phyloP scores from a whole-genome alignment of 2,329 filamentous ascomycete species.

The Fusarium poae region DNA sequence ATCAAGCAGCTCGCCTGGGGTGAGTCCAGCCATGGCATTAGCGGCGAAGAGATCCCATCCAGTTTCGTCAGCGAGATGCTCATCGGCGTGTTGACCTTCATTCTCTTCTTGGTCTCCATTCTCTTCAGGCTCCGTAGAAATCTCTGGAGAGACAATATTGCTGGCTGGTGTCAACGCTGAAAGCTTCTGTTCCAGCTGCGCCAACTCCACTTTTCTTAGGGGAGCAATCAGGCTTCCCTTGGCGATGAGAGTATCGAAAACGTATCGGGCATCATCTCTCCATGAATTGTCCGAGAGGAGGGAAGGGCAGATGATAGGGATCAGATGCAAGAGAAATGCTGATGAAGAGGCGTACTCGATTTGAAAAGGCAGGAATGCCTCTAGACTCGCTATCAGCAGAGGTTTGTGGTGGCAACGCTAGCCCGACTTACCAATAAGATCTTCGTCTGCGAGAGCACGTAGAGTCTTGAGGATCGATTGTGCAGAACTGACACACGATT shows the following conservation, averaged over 20 bases:
- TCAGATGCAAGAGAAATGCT: slow-evolving; percentile 56
- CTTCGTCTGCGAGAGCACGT: slow-evolving; percentile 47
- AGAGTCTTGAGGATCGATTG: slow-evolving; percentile 48
- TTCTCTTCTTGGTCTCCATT: background rate
- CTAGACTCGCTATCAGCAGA: background rate
- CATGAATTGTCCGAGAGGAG: slow-evolving; percentile 54
- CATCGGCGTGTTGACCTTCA: background rate
- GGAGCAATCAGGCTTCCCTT: slow-evolving; percentile 57
- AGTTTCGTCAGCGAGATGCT: slow-evolving; percentile 30
- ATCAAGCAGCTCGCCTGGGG: slow-evolving; percentile 51
- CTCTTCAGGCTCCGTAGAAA: accelerated
- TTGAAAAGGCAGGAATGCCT: slow-evolving; percentile 57
- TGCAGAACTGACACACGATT: slow-evolving; percentile 49
- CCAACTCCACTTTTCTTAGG: slow-evolving; percentile 54
- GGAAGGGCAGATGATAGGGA: slow-evolving; percentile 52
- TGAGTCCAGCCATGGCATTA: slow-evolving; percentile 51
- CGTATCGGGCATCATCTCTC: slow-evolving; percentile 53
- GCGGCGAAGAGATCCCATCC: slow-evolving; percentile 53
- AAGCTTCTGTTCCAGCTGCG: slow-evolving; percentile 55
- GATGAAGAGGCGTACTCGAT: slow-evolving; percentile 59
- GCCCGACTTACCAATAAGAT: slow-evolving; percentile 45
- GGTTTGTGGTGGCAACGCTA: accelerated
- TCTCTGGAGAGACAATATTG: slow-evolving; percentile 9
- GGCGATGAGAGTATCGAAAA: slow-evolving; percentile 55
- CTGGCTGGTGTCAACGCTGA: slow-evolving; percentile 52